phyloP scores from a whole-genome alignment of 2,329 filamentous ascomycete genomes.

The Curvularia hawaiiensis region DNA sequence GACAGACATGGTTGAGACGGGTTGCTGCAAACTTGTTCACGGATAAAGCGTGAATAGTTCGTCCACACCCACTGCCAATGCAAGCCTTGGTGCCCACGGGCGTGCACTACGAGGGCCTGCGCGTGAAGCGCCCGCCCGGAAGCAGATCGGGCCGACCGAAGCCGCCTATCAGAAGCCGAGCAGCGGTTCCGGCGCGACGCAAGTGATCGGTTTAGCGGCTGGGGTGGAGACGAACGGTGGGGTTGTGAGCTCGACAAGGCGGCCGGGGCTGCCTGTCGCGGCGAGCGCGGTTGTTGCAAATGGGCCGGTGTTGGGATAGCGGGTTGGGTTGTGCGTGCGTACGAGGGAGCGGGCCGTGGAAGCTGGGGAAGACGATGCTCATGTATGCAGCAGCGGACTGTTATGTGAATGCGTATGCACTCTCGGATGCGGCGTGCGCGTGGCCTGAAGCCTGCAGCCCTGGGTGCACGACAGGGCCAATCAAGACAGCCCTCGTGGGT shows the following conservation, averaged over 20 bases:
- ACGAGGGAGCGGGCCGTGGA: neutral
- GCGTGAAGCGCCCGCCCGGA: slow-evolving; percentile 27
- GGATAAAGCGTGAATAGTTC: slow-evolving; percentile 29
- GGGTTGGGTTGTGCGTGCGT: neutral
- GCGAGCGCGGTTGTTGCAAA: slow-evolving; percentile 24
- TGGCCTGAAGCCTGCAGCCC: neutral
- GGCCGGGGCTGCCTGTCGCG: slow-evolving; percentile 22
- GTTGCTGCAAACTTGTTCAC: slow-evolving; percentile 26
- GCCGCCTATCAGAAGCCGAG: slow-evolving; percentile 28
- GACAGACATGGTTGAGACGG: slow-evolving; percentile 43
- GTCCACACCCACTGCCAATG: slow-evolving; percentile 24
- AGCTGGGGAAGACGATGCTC: neutral
- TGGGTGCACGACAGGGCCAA: neutral
- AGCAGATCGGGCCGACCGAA: slow-evolving; percentile 25
- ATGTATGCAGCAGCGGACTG: neutral
- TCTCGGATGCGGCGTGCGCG: neutral
- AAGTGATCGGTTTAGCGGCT: slow-evolving; percentile 28
- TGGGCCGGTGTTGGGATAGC: neutral
- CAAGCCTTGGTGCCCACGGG: slow-evolving; percentile 23
- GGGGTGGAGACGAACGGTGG: slow-evolving; percentile 26
- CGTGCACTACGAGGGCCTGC: slow-evolving; percentile 15
- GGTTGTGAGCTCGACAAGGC: slow-evolving; percentile 7
- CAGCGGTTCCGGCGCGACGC: slow-evolving; percentile 26
- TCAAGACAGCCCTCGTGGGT: neutral
- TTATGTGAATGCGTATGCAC: neutral